Percentiles rank a stretch among this genome's conserved stretches.
Evolutionary conservation across 805 yeast species (phyloP).

Genomic region (Wickerhamiella galacta): DNA sequence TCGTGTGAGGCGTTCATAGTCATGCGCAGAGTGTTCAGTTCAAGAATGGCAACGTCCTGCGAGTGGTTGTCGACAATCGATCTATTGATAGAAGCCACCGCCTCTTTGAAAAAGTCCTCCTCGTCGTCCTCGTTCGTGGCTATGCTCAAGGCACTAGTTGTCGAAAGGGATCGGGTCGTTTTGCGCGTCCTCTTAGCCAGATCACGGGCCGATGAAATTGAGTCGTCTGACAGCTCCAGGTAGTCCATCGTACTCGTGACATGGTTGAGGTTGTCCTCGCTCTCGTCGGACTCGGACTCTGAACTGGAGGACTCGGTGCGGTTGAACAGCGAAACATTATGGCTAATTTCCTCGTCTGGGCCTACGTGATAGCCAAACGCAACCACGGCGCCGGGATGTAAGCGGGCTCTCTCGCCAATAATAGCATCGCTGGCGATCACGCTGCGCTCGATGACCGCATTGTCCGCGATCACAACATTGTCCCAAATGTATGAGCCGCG

Average conservation of each 20-base stretch:
- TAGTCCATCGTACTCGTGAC: constrained; percentile 15
- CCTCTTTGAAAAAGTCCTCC: constrained; percentile 75
- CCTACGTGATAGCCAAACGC: constrained; percentile 63
- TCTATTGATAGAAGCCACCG: constrained; percentile 82
- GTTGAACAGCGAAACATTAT: constrained; percentile 4
- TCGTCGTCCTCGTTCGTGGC: constrained; percentile 37
- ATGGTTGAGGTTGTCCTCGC: constrained; percentile 3
- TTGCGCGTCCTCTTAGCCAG: constrained; percentile 5
- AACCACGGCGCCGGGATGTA: constrained; percentile 60
- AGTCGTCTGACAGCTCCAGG: constrained; percentile 20
- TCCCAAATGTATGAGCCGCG: constrained; percentile 80
- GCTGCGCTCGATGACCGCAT: constrained; percentile 38
- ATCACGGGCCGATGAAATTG: constrained; percentile 14
- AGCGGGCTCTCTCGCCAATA: constrained; percentile 33
- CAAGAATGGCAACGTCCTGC: constrained; percentile 80
- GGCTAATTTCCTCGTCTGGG: constrained; percentile 31
- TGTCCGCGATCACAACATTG: constrained; percentile 53
- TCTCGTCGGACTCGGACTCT: constrained; percentile 6
- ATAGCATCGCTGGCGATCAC: constrained; percentile 53
- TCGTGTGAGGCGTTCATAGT: constrained; percentile 92
- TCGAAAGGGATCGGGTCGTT: constrained; percentile 11
- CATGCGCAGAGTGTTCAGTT: constrained; percentile 89
- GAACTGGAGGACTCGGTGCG: too few relatives aligned
- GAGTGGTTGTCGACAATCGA: constrained; percentile 88
- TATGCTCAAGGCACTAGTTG: constrained; percentile 26